Percentiles rank a stretch among this genome's conserved stretches.
Evolutionary conservation across 768 basidiomycete genomes (phyloP).

Genomic region (Tubosaeta brunneosetosa): DNA sequence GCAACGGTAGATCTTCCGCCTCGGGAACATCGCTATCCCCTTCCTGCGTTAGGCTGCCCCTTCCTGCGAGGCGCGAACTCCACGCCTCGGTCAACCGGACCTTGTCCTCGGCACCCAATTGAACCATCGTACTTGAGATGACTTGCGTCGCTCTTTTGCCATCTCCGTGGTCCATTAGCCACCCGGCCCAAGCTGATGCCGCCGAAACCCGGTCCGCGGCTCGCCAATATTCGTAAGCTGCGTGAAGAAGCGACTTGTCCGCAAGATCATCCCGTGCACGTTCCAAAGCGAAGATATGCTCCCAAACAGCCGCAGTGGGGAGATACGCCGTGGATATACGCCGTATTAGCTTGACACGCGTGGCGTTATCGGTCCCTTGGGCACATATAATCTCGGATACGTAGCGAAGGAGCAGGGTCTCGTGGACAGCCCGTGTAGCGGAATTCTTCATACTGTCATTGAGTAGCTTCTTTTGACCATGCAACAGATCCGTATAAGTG

Average conservation of each 20-base stretch:
- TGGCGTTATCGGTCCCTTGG: constrained; percentile 14
- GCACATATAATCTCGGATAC: constrained; percentile 30
- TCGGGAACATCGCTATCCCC: constrained; percentile 9
- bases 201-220: constrained; percentile 35
- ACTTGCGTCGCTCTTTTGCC: constrained; percentile 39
- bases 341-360: constrained; percentile 31
- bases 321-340: constrained; percentile 41
- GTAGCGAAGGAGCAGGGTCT: constrained; percentile 45
- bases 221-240: constrained; percentile 43
- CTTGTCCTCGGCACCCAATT: constrained; percentile 26
- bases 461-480: constrained; percentile 36
- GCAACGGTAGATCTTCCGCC: constrained; percentile 11
- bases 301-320: constrained; percentile 43
- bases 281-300: constrained; percentile 36
- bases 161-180: constrained; percentile 40
- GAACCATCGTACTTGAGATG: constrained; percentile 32
- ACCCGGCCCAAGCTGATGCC: constrained; percentile 41
- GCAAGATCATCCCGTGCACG: constrained; percentile 10
- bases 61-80: constrained; percentile 21
- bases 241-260: constrained; percentile 16
- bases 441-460: constrained; percentile 44
- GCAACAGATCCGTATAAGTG: constrained; percentile 2
- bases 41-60: too few relatives aligned
- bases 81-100: constrained; percentile 35
- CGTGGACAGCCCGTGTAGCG: constrained; percentile 39